Evolutionary conservation across 2,329 filamentous ascomycete species (phyloP).

Genomic region (Talaromyces amestolkiae): DNA sequence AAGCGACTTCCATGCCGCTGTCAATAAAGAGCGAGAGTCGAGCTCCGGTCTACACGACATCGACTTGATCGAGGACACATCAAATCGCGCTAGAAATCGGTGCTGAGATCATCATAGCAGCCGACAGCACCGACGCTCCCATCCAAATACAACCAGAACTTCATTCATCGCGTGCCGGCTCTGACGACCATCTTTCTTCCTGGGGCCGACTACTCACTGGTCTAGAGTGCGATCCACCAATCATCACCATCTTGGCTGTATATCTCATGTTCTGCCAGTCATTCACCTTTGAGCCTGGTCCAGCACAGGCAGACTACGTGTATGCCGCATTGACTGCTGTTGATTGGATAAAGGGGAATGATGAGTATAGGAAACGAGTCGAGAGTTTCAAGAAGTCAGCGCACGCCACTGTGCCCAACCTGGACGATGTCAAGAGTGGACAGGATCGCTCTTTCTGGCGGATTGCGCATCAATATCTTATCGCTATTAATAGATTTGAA

Average conservation of each 20-base stretch:
- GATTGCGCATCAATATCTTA: constrained; percentile 1
- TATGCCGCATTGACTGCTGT: constrained; percentile 3
- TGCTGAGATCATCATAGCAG: not conserved
- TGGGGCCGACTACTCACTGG: constrained; percentile 2
- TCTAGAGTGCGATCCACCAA: constrained; percentile 1
- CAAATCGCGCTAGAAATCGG: not conserved
- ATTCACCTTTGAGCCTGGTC: constrained; percentile 1
- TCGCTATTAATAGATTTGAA: constrained; percentile 5
- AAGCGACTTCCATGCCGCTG: not conserved
- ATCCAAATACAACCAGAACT: not conserved
- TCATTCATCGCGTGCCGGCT: not conserved
- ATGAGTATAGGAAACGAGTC: not conserved
- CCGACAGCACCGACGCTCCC: not conserved
- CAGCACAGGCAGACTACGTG: constrained; percentile 5
- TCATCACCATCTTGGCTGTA: not conserved
- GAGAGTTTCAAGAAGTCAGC: not conserved
- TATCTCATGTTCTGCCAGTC: constrained; percentile 9
- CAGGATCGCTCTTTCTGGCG: constrained; percentile 12
- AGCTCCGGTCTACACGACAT: constrained; percentile 5
- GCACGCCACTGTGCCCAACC: not conserved
- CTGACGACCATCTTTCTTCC: not conserved
- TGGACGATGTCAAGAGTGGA: constrained; percentile 3
- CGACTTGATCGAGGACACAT: not conserved
- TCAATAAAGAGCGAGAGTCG: not conserved
- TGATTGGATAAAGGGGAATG: constrained; percentile 6